Evolutionary conservation across 2,329 filamentous ascomycete genomes (phyloP), one percentile per base, ranked within the genome.

Genomic region (Albifimbria verrucaria): DNA sequence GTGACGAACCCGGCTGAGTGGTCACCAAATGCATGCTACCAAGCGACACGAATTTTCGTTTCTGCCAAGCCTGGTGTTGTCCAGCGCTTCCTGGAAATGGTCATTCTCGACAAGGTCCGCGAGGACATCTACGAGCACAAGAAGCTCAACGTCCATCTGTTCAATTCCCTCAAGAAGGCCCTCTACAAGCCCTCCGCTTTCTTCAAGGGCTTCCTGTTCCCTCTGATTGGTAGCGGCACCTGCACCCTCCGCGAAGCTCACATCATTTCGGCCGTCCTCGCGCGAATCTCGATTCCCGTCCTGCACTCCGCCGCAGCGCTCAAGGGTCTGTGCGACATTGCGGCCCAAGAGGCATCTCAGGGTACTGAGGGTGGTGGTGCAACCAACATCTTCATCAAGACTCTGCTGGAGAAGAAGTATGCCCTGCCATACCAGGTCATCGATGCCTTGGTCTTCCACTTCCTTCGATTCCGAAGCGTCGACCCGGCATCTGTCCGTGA

Each of bases 171-270:
- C 53, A 97, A 97, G 74, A 96, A 96, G 69, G 85, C 85, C 7
- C 80, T 97, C 15, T 97, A 96, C 77, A 96, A 96, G 70, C 94
- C 94, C 7, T 88, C 90, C 0, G 92, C 92, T 18, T 99, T 96
- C 73, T 99, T 99, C 82, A 96, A 97, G 71, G 94, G 92, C 4
- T 85, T 99, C 61, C 78, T 99, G 17, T 97, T 97, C 67, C 94
- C 94, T 1, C 81, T 99, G 18, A 86, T 96, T 10, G 83, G 83
- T 9, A 89, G 86, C 49, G 90, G 91, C 24, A 91, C 87, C n/a
- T 97, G 92, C 74, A 96, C 92, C 0, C 75, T 97, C 49, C 85
- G 92, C 49, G 94, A 99, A 72, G 94, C 94, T 5, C 86, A 91
- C 62, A 97, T 99, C 60, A 83, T 99, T 42, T 90, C 89, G 3